These are phyloP conservation scores for Amborella trichopoda DNA, from an alignment of 164 flowering plant species.

Conservation along the genomic window DNA sequence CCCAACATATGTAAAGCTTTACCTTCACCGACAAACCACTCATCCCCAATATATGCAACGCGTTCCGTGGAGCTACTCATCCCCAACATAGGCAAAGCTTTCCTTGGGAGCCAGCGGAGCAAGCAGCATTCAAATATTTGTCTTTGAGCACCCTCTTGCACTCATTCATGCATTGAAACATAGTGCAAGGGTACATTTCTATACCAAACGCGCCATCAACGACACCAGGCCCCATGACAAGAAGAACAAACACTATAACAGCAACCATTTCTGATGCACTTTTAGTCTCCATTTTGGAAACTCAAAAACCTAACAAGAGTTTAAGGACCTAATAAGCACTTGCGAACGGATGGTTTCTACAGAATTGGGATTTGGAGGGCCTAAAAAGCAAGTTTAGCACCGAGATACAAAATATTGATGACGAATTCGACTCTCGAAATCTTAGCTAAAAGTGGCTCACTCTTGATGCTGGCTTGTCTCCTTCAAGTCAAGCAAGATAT, in stretches of 20 bases:
- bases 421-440: neutral
- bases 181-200: slow-evolving; percentile 19
- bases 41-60: too few relatives aligned
- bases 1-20: too few relatives aligned
- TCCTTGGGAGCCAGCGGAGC: slow-evolving; percentile 12
- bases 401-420: neutral
- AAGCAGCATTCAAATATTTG: slow-evolving; percentile 20
- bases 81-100: slow-evolving; percentile 23
- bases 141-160: slow-evolving; percentile 17
- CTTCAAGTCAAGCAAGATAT: neutral
- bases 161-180: slow-evolving; percentile 14
- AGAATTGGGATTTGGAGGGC: neutral
- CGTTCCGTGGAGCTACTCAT: too few relatives aligned
- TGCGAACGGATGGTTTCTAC: neutral
- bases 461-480: neutral
- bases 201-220: slow-evolving; percentile 19
- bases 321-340: neutral
- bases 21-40: too few relatives aligned
- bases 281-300: neutral
- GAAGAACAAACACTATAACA: slow-evolving; percentile 2
- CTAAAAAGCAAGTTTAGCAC: neutral
- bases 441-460: neutral
- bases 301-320: neutral
- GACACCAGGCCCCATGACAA: slow-evolving; percentile 4
- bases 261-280: neutral